Evolutionary conservation across 768 basidiomycete genomes (phyloP).

Genomic region (Porphyrellus cyaneotinctus): DNA sequence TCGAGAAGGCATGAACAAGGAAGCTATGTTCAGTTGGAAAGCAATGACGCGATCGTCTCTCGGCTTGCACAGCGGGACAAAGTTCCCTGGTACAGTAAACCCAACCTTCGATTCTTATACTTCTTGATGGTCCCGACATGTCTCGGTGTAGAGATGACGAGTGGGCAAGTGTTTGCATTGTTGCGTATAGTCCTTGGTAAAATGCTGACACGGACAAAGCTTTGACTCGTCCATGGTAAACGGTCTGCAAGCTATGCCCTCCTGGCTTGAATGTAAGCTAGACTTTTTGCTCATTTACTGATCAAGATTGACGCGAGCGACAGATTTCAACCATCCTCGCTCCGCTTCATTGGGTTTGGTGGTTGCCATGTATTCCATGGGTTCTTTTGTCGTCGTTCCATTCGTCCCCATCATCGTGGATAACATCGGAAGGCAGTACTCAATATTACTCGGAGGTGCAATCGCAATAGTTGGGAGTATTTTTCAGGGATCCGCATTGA

Average conservation of each 20-base stretch:
- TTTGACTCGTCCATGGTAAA: no score
- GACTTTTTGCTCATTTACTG: no score
- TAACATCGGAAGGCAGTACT: constrained; percentile 1
- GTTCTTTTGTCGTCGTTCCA: constrained; percentile 38
- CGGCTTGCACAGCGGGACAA: constrained; percentile 36
- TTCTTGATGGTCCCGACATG: constrained; percentile 46
- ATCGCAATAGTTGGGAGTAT: background rate
- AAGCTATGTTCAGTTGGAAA: background rate
- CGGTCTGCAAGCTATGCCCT: background rate
- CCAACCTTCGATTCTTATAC: constrained; percentile 52
- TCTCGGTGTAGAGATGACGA: constrained; percentile 12
- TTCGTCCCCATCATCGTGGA: background rate
- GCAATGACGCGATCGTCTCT: constrained; percentile 8
- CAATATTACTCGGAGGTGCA: constrained; percentile 6
- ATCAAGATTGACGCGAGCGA: no score
- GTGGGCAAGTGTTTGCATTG: constrained; percentile 6
- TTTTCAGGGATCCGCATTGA: constrained; percentile 10
- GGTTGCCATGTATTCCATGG: constrained; percentile 56
- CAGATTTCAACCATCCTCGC: no score
- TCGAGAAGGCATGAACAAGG: background rate
- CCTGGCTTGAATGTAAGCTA: background rate
- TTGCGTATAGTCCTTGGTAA: background rate
- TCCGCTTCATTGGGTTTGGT: constrained; percentile 49
- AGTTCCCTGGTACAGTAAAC: constrained; percentile 58
- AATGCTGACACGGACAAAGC: background rate